phyloP scores from a whole-genome alignment of 306 rosid species.

The Castanospermum australe region DNA sequence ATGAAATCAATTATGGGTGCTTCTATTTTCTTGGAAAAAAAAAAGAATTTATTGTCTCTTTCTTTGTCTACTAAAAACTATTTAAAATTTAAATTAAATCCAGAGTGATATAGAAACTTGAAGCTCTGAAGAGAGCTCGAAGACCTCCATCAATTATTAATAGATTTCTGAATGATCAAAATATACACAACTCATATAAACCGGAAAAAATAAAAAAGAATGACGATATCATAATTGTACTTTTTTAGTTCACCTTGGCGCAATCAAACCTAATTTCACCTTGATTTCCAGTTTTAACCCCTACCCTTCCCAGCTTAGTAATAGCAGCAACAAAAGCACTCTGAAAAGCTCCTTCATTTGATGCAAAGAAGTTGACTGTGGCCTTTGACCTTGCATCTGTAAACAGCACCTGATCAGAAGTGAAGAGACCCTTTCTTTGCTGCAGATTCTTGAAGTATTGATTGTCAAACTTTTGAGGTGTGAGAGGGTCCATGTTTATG shows the following conservation, averaged over 20 bases:
- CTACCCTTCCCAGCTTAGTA: constrained; percentile 75
- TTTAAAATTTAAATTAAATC: neutral
- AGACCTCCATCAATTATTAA: constrained; percentile 21
- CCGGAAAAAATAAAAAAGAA: neutral
- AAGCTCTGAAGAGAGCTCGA: neutral
- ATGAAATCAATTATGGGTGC: neutral
- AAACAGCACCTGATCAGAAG: constrained; percentile 72
- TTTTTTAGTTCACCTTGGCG: constrained; percentile 36
- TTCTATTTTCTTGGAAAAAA: neutral
- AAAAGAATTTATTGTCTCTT: neutral
- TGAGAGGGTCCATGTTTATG: constrained; percentile 63
- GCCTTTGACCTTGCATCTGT: constrained; percentile 63
- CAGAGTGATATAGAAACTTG: neutral
- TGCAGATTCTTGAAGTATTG: constrained; percentile 80
- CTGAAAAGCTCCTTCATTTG: constrained; percentile 51
- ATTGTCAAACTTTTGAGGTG: constrained; percentile 70
- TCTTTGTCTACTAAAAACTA: neutral
- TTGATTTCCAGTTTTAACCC: constrained; percentile 62
- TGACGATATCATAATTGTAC: neutral
- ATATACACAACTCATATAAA: neutral
- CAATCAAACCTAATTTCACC: constrained; percentile 81
- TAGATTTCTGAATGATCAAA: constrained; percentile 13
- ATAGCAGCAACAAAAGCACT: constrained; percentile 65
- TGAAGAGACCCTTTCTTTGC: constrained; percentile 73
- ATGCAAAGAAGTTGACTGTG: constrained; percentile 71